These are phyloP conservation scores for Elsinoe fawcettii DNA, from an alignment of 2,329 filamentous ascomycete genomes.

Conservation along the genomic window DNA sequence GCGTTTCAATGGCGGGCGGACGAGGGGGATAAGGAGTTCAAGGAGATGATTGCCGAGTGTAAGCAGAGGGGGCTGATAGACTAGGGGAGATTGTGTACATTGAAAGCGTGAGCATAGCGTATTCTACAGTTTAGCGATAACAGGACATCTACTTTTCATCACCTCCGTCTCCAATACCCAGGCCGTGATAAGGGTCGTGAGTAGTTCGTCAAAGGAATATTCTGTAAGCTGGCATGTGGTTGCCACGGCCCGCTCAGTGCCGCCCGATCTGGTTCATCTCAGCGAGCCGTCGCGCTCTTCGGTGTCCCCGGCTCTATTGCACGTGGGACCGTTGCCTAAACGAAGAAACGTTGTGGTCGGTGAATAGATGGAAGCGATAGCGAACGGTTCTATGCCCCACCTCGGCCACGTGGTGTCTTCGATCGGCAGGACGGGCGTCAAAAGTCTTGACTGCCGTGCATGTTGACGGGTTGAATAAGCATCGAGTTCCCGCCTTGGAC, in stretches of 20 bases:
- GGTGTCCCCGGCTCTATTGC: background rate
- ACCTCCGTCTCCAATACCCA: background rate
- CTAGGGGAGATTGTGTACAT: background rate
- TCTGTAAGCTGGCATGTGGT: background rate
- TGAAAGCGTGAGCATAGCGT: background rate
- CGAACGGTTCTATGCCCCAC: background rate
- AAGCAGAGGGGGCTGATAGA: slow-evolving; percentile 25
- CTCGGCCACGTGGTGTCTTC: background rate
- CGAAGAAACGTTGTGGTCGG: background rate
- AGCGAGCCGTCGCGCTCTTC: background rate
- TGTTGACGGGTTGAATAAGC: background rate
- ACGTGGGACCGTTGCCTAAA: slow-evolving; percentile 1
- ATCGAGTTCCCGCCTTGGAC: background rate
- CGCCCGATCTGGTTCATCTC: background rate
- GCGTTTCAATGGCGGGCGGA: slow-evolving; percentile 29
- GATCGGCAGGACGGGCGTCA: background rate
- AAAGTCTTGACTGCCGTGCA: background rate
- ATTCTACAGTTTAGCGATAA: background rate
- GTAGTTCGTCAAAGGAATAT: background rate
- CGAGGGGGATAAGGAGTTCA: slow-evolving; percentile 30
- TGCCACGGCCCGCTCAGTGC: background rate
- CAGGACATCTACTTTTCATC: background rate
- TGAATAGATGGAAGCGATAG: background rate
- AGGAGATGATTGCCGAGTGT: slow-evolving; percentile 28
- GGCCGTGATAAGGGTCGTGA: background rate